Base-by-base conservation (phyloP, 805 yeast genomes). In the Jamesozyma gamospora region DNA sequence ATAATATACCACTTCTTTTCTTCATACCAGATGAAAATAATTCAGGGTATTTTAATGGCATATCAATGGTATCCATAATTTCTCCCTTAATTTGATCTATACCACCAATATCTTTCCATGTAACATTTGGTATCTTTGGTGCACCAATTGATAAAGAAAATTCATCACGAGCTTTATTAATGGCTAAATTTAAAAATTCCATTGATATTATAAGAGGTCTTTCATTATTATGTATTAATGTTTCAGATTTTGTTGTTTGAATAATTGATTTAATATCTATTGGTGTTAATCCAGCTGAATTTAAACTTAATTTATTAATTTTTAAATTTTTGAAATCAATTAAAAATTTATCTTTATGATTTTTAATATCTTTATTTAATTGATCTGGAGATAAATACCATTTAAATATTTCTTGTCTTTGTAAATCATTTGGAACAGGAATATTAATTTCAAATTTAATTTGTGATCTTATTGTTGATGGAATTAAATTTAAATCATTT, bases 91-190 rank as follows among this genome's bases (percentile, higher is more conserved):
- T 95, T 33, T 79, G 51, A 46, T 85, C 96, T 49, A 92, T 67
- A 2, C 98, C 98, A 27, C 98, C 98, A 40, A 92, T 94, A 60
- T 92, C 98, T 46, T 83, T 92, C 98, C 98, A 92, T 45, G 78
- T 78, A 6, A 92, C 97, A 52, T 82, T 77, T 2, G 98, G 98
- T 46, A 92, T 90, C 46, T 86, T 70, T 13, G 98, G 98, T 0
- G 97, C 97, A 7, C 97, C 97, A 42, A 92, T 88, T 0, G 96
- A 82, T 47, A 86, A 96, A 50, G 95, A 82, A 60, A 82, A 88
- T 56, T 84, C 87, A 52, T 75, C 78, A 53, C 97, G 69, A 0
- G 96, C 96, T 41, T 73, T 79, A 41, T 78, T 75, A 38, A 87
- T 84, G 0, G 54, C 45, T 1, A 18, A 65, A 66, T 9, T 81